Evolutionary conservation across 2,329 filamentous ascomycete genomes (phyloP).

Genomic region (Neonectria punicea): DNA sequence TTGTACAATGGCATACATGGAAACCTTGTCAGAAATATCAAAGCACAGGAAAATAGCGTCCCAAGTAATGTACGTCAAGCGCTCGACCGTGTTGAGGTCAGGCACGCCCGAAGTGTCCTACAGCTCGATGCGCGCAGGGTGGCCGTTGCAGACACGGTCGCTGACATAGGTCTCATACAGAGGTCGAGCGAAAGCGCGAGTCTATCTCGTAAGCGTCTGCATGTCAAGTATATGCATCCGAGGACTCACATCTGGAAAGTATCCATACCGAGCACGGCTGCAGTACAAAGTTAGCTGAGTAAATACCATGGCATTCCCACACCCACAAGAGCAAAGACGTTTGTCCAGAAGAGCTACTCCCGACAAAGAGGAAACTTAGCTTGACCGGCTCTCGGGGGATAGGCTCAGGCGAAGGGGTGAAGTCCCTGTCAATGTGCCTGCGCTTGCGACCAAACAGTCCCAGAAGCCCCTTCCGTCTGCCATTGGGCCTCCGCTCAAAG

Average conservation of each 20-base stretch:
- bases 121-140: conserved; percentile 47
- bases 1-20: conserved; percentile 47
- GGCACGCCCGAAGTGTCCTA: conserved; percentile 55
- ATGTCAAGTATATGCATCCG: not conserved
- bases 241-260: conserved; percentile 50
- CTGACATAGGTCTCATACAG: conserved; percentile 50
- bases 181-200: conserved; percentile 47
- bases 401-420: conserved; percentile 22
- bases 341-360: conserved; percentile 46
- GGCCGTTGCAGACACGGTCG: conserved; percentile 39
- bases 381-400: conserved; percentile 36
- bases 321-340: conserved; percentile 52
- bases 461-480: conserved; percentile 34
- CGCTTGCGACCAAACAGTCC: conserved; percentile 44
- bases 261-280: conserved; percentile 52
- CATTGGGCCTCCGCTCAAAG: not conserved
- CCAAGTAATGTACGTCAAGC: conserved; percentile 50
- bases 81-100: conserved; percentile 49
- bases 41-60: conserved; percentile 54
- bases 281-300: not conserved
- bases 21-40: conserved; percentile 49
- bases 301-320: not conserved
- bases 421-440: conserved; percentile 31
- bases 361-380: conserved; percentile 52
- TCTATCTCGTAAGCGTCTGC: conserved; percentile 30